These are phyloP conservation scores for Thraustotheca clavata DNA, from an alignment of 352 stramenopile genomes.

Conservation along the genomic window DNA sequence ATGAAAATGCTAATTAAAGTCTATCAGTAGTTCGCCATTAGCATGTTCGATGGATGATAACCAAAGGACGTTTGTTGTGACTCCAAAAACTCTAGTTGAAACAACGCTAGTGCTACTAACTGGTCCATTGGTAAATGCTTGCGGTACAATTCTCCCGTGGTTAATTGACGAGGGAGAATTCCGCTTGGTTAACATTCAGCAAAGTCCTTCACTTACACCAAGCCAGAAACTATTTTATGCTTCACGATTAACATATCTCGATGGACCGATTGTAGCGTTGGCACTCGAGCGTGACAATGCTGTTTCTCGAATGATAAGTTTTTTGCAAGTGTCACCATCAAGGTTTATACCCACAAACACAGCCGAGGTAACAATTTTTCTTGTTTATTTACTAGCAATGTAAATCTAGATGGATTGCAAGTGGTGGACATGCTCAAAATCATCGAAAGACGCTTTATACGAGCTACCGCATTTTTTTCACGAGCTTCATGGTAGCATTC, in stretches of 20 bases:
- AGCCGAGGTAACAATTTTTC: not conserved
- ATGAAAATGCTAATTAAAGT: too few relatives aligned
- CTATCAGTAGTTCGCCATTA: too few relatives aligned
- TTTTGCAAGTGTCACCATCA: not conserved
- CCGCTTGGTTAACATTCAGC: not conserved
- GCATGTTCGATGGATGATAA: not conserved
- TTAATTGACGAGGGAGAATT: constrained; percentile 5
- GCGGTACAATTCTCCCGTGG: not conserved
- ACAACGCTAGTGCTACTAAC: not conserved
- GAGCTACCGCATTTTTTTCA: constrained; percentile 8
- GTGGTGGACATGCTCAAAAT: not conserved
- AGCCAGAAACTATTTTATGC: not conserved
- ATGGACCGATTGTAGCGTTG: not conserved
- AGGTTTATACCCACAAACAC: not conserved
- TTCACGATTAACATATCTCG: not conserved
- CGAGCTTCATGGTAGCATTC: constrained; percentile 11
- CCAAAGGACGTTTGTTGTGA: not conserved
- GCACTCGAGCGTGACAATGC: constrained; percentile 16
- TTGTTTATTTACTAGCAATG: not conserved
- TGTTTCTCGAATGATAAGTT: not conserved
- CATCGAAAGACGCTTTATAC: not conserved
- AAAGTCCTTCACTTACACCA: not conserved
- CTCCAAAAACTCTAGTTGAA: constrained; percentile 11
- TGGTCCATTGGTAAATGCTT: not conserved
- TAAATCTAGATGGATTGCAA: not conserved